Evolutionary conservation across 768 basidiomycete species (phyloP).

Genomic region (Boletus coccyginus): DNA sequence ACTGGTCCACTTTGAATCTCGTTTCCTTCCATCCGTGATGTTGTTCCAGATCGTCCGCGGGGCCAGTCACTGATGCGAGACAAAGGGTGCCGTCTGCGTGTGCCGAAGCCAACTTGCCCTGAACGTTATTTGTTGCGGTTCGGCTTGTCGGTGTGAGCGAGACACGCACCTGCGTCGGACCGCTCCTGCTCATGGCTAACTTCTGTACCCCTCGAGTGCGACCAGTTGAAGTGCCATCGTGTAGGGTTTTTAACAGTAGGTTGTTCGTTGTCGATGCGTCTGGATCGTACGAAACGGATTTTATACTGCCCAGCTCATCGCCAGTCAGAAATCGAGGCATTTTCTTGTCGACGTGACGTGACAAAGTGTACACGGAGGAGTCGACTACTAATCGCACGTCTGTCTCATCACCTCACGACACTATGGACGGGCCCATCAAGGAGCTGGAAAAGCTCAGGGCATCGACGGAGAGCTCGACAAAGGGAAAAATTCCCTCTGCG

Average conservation of each 20-base stretch:
- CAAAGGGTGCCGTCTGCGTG: conserved; percentile 57
- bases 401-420: not conserved
- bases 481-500: conserved; percentile 54
- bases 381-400: no score
- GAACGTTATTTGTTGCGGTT: conserved; percentile 24
- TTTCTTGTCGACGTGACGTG: conserved; percentile 22
- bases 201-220: conserved; percentile 39
- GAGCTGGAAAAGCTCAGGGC: conserved; percentile 78
- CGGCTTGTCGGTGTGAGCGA: conserved; percentile 2
- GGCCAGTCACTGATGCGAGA: conserved; percentile 41
- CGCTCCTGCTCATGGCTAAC: conserved; percentile 32
- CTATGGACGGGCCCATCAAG: conserved; percentile 74
- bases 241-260: conserved; percentile 32
- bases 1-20: conserved; percentile 48
- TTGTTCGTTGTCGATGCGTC: conserved; percentile 33
- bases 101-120: conserved; percentile 65
- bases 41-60: conserved; percentile 40
- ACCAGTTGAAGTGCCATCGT: conserved; percentile 32
- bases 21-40: conserved; percentile 62
- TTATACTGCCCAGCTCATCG: conserved; percentile 78
- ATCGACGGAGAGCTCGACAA: conserved; percentile 44
- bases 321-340: conserved; percentile 75
- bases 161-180: conserved; percentile 39
- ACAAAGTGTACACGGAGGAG: conserved; percentile 8
- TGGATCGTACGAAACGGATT: conserved; percentile 48